Evolutionary conservation across 2,329 filamentous ascomycete species (phyloP), one percentile per base, ranked within the genome.

Genomic region (Fusarium continuum): DNA sequence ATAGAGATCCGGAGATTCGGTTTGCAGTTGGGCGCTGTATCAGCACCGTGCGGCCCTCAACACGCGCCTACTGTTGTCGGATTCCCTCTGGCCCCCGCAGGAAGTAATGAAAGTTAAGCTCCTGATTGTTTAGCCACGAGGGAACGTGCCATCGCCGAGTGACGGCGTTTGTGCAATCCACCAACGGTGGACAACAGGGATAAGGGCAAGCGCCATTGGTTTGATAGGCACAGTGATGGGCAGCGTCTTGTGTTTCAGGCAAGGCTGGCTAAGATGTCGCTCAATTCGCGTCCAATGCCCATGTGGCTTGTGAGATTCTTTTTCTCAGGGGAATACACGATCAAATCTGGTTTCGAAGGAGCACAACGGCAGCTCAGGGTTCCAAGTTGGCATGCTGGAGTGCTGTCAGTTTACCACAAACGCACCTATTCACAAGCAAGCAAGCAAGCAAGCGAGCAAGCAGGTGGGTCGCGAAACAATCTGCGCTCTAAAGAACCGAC

Each of bases 191-290:
- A 29, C 34, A 39, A 39, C 23, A 45, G 31, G 64, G 51, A 41
- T 51, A 54, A 45, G 29, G 52, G 38, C 19, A 44, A 48, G 46
- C 17, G 43, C 41, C 19, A 48, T 49, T 38, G 44, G 25, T 39
- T 32, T 32, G 22, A 39, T 20, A 19, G 32, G 29, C 52, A 69
- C 68, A 67, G 45, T 35, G 63, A 70, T 69, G 47, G 57, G 46
- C 60, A 55, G 41, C 54, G 45, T 46, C 55, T 61, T 67, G 45
- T 47, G 67, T 70, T 70, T 70, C 67, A 70, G 56, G 47, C 56
- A 55, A 35, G 58, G 43, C 58, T 58, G 32, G 32, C 31, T 31
- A 57, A 58, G 48, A 26, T 34, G 22, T 47, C 16, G 25, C 44
- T 23, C 31, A 48, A 17, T 25, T 16, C 10, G 31, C 17, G 19